A percentile compares a stretch with the other conserved stretches of the same genome.
phyloP scores from a whole-genome alignment of 2,329 filamentous ascomycete genomes.

The Aspergillus sp. region DNA sequence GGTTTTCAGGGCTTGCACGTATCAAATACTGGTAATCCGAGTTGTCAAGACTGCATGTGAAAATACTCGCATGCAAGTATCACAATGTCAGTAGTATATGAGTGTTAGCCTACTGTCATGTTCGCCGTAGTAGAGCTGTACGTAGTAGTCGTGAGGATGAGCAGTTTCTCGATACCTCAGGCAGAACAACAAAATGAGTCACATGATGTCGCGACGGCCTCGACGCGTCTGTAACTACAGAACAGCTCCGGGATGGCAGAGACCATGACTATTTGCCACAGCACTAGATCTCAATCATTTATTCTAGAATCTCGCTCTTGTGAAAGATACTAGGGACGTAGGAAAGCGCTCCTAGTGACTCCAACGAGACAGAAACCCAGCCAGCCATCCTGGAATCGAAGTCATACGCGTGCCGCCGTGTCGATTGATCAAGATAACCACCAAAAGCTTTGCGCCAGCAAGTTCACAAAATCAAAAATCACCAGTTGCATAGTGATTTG shows the following conservation, averaged over 20 bases:
- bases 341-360: background rate
- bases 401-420: slow-evolving; percentile 10
- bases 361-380: background rate
- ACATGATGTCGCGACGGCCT: slow-evolving; percentile 32
- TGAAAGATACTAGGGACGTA: background rate
- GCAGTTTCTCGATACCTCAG: background rate
- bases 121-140: no score
- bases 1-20: no score
- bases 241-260: background rate
- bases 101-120: no score
- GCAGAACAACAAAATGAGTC: slow-evolving; percentile 1
- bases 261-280: slow-evolving; percentile 14
- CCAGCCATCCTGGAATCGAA: slow-evolving; percentile 4
- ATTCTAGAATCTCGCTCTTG: background rate
- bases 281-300: slow-evolving; percentile 5
- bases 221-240: slow-evolving; percentile 22
- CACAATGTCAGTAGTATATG: no score
- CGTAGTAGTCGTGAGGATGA: no score
- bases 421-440: background rate
- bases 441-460: background rate
- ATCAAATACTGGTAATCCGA: no score
- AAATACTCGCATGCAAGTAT: no score
- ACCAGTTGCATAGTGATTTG: no score
- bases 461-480: background rate
- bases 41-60: no score